These are phyloP conservation scores for Botrytis hyacinthi DNA, from an alignment of 2,329 filamentous ascomycete species.

Conservation along the genomic window DNA sequence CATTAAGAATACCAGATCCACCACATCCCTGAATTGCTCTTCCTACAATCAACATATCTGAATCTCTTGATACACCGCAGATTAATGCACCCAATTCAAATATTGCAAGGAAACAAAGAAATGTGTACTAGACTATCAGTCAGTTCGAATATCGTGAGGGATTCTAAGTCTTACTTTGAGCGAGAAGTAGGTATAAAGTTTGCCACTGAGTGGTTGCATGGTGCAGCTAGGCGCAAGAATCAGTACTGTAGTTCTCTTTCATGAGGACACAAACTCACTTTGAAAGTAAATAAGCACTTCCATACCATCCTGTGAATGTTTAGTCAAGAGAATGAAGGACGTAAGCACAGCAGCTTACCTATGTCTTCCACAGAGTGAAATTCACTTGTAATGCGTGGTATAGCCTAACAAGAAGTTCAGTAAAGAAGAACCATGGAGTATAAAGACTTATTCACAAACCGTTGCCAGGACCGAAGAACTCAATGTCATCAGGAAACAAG, in stretches of 20 bases:
- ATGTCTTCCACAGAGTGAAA: neutral
- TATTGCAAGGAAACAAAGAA: neutral
- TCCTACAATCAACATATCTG: neutral
- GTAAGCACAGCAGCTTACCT: too few species aligned
- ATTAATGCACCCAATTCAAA: neutral
- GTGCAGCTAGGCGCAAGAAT: neutral
- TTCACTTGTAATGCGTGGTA: neutral
- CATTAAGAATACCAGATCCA: neutral
- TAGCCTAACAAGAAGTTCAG: neutral
- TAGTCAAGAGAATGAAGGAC: neutral
- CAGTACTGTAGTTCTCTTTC: neutral
- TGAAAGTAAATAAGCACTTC: constrained; percentile 2
- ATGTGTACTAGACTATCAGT: neutral
- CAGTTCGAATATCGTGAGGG: neutral
- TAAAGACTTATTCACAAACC: neutral
- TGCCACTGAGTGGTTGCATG: neutral
- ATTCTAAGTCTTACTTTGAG: neutral
- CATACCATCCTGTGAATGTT: neutral
- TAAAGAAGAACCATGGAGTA: neutral
- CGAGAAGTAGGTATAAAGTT: neutral
- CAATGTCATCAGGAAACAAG: neutral
- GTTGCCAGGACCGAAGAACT: neutral
- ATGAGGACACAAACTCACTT: neutral
- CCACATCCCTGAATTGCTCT: neutral
- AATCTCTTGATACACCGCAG: neutral